Evolutionary conservation across 805 yeast species (phyloP).

Genomic region (Kuraishia piskuri): DNA sequence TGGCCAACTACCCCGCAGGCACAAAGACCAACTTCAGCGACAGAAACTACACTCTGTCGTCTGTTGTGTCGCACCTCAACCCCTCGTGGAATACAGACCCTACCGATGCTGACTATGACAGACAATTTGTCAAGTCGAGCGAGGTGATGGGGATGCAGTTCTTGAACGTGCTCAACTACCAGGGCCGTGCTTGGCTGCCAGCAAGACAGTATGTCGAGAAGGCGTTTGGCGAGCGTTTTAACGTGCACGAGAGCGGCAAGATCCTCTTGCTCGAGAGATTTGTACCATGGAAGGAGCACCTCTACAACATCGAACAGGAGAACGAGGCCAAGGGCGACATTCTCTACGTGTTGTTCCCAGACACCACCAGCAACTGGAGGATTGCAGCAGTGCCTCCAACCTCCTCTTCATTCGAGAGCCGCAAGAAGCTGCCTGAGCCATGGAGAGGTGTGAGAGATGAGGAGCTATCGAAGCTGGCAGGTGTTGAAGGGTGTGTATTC

Average conservation of each 20-base stretch:
- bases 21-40: slow-evolving; percentile 60
- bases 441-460: slow-evolving; percentile 97
- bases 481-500: slow-evolving; percentile 83
- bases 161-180: slow-evolving; percentile 51
- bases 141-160: slow-evolving; percentile 80
- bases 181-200: slow-evolving; percentile 86
- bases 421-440: slow-evolving; percentile 80
- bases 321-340: slow-evolving; percentile 45
- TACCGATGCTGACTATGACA: slow-evolving; percentile 58
- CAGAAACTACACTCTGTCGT: slow-evolving; percentile 66
- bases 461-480: slow-evolving; percentile 59
- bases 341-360: slow-evolving; percentile 74
- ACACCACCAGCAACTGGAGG: slow-evolving; percentile 70
- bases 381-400: slow-evolving; percentile 87
- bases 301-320: slow-evolving; percentile 63
- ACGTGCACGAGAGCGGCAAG: slow-evolving; percentile 61
- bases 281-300: slow-evolving; percentile 95
- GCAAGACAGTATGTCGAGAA: slow-evolving; percentile 69
- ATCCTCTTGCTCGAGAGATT: slow-evolving; percentile 66
- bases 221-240: slow-evolving; percentile 57
- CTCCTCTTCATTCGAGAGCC: slow-evolving; percentile 69
- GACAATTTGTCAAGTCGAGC: slow-evolving; percentile 60
- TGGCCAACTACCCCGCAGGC: slow-evolving; percentile 54
- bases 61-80: slow-evolving; percentile 69
- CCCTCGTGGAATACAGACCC: slow-evolving; percentile 77